Percentiles rank a stretch among this genome's conserved stretches.
These are phyloP conservation scores for Cryptococcus amylolentus DNA, from an alignment of 1,284 basidiomycete genomes.

Conservation along the genomic window DNA sequence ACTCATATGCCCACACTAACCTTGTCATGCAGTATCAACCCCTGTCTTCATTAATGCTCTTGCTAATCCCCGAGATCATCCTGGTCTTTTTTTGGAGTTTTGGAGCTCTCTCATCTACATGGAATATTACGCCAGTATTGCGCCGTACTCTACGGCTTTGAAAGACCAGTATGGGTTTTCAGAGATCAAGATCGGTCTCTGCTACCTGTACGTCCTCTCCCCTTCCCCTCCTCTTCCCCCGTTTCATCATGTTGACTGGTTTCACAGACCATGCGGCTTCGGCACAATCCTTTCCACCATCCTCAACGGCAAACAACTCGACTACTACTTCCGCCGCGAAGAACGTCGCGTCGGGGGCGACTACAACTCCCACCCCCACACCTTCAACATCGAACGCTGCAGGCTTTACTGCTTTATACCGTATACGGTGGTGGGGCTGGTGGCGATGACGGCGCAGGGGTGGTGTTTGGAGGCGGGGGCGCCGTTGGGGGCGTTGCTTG, in stretches of 20 bases:
- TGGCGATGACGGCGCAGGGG: slow-evolving; percentile 26
- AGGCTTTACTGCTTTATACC: slow-evolving; percentile 34
- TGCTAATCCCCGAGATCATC: slow-evolving; percentile 43
- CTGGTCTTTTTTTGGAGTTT: slow-evolving; percentile 34
- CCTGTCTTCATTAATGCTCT: slow-evolving; percentile 37
- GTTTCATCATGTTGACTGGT: background rate
- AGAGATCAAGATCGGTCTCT: slow-evolving; percentile 47
- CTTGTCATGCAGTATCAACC: slow-evolving; percentile 35
- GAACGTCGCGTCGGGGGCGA: slow-evolving; percentile 39
- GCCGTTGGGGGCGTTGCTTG: slow-evolving; percentile 33
- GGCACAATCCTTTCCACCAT: slow-evolving; percentile 35
- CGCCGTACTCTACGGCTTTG: slow-evolving; percentile 43
- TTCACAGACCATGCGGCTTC: slow-evolving; percentile 37
- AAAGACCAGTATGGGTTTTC: slow-evolving; percentile 38
- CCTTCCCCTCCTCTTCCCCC: background rate
- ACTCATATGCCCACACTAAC: too few species aligned
- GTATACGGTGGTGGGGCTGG: slow-evolving; percentile 23
- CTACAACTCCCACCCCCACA: slow-evolving; percentile 32
- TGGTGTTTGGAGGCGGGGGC: slow-evolving; percentile 39
- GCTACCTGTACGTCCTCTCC: slow-evolving; percentile 38
- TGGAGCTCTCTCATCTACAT: slow-evolving; percentile 40
- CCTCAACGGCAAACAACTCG: slow-evolving; percentile 40
- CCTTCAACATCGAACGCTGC: slow-evolving; percentile 37
- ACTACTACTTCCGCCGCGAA: slow-evolving; percentile 40
- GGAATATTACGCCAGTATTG: slow-evolving; percentile 44